A percentile compares a stretch with the other conserved stretches of the same genome.
phyloP scores from a whole-genome alignment of 805 yeast species.

The Monosporozyma servazzii region DNA sequence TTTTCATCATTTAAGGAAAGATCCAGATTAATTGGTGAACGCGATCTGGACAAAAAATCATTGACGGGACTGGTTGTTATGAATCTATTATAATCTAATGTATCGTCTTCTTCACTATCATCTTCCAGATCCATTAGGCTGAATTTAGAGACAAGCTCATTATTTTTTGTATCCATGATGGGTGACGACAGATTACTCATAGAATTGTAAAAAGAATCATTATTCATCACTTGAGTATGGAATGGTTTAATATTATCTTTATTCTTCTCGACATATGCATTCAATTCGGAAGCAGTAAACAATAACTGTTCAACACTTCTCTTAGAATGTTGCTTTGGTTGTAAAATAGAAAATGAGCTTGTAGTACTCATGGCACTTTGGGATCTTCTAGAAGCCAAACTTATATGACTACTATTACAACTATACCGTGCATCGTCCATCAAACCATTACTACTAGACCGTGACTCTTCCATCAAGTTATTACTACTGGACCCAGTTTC shows the following conservation, averaged over 20 bases:
- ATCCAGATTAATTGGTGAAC: not conserved
- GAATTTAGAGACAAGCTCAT: conserved; percentile 23
- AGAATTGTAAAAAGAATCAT: not conserved
- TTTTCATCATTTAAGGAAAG: not conserved
- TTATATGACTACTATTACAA: not conserved
- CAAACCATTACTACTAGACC: not conserved
- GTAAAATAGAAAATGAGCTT: not conserved
- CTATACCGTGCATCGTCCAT: not conserved
- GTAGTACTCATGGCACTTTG: not conserved
- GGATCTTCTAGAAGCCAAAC: conserved; percentile 3
- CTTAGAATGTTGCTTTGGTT: not conserved
- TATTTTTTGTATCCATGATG: not conserved
- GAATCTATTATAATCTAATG: not conserved
- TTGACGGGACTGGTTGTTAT: not conserved
- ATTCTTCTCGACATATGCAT: conserved; percentile 20
- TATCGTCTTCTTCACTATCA: not conserved
- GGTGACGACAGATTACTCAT: not conserved
- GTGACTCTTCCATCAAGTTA: not conserved
- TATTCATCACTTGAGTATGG: conserved; percentile 11
- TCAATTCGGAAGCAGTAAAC: conserved; percentile 22
- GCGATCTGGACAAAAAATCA: not conserved
- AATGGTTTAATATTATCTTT: conserved; percentile 20
- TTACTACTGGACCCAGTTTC: not conserved
- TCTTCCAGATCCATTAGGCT: conserved; percentile 18
- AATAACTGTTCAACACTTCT: conserved; percentile 23